These are phyloP conservation scores for Trametes hirsuta DNA, from an alignment of 1,284 basidiomycete species.

Conservation along the genomic window DNA sequence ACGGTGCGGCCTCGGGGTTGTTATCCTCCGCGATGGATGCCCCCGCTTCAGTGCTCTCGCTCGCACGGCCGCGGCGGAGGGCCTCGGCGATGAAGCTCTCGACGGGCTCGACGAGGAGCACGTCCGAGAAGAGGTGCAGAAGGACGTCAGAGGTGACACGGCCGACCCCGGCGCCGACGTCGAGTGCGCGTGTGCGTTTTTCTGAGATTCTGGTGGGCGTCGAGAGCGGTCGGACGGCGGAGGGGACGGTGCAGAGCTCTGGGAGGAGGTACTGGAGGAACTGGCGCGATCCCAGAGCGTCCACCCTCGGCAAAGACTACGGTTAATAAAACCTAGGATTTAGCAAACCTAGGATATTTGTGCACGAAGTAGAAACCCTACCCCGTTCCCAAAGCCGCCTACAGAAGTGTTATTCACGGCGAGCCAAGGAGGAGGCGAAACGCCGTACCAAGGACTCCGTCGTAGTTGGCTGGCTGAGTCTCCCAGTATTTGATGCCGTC, in stretches of 20 bases:
- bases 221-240: slow-evolving; percentile 51
- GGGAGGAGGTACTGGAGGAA: slow-evolving; percentile 84
- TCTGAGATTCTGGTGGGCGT: slow-evolving; percentile 22
- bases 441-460: slow-evolving; percentile 67
- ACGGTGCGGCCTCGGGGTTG: slow-evolving; percentile 38
- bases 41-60: slow-evolving; percentile 22
- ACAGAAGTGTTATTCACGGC: slow-evolving; percentile 31
- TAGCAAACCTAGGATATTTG: neutral
- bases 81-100: slow-evolving; percentile 77
- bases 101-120: slow-evolving; percentile 89
- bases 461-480: slow-evolving; percentile 69
- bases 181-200: slow-evolving; percentile 72
- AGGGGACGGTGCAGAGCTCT: slow-evolving; percentile 75
- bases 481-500: slow-evolving; percentile 81
- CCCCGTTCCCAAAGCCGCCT: slow-evolving; percentile 77
- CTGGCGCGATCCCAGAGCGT: slow-evolving; percentile 85
- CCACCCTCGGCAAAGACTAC: slow-evolving; percentile 87
- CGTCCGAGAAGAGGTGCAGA: slow-evolving; percentile 81
- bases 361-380: slow-evolving; percentile 36
- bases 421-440: neutral
- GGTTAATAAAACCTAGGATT: slow-evolving; percentile 3
- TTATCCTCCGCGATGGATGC: slow-evolving; percentile 4
- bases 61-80: slow-evolving; percentile 50
- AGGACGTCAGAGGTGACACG: slow-evolving; percentile 87
- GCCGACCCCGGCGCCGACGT: slow-evolving; percentile 91